Evolutionary conservation across 192 early-diverging fungal genomes (phyloP), one percentile per base, ranked within the genome.

Genomic region (Rhizophagus clarus): DNA sequence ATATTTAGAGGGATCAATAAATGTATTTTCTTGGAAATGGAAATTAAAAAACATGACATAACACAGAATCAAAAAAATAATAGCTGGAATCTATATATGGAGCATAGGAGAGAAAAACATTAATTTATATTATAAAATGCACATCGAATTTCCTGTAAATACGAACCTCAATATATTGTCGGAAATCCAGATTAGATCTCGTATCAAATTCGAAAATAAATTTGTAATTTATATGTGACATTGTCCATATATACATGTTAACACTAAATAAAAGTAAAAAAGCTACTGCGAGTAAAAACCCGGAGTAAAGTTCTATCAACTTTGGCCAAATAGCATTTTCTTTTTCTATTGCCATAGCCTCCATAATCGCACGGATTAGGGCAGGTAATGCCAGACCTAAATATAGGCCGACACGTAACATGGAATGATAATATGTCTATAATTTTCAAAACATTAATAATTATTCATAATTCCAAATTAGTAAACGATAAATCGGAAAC

Each of bases 191-290:
- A 60, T 91, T 90, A 79, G 93, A 87, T 82, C 93, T 86, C 17
- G 92, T 89, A 78, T 95, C 88, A 62, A 94, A 89, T 77, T 92
- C 94, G 85, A 93, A 94, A 72, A 94, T 94, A 75, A 95, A 94
- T 80, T 91, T 90, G 83, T 94, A 95, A 83, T 95, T 95, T 81
- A 95, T 93, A 73, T 88, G 85, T 29, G 84, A 84, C 31, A 84
- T 86, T 34, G 83, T 76, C 92, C 93, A 95, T 1, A 85, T 84
- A 56, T 84, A 77, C 76, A 92, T 88, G 81, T 93, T 93, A 64
- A 93, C 63, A 14, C 90, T 88, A 68, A 93, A 90, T 71, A 90
- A 84, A 10, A 92, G 84, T 45, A 85, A 60, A 80, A 95, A 92
- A 2, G 90, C 28, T 42, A 91, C 82, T 11, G 89, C 85, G 64